Percentiles rank a stretch among this genome's conserved stretches.
Conservation (phyloP, 208 protist genomes). For the Acanthamoeba royreba region DNA sequence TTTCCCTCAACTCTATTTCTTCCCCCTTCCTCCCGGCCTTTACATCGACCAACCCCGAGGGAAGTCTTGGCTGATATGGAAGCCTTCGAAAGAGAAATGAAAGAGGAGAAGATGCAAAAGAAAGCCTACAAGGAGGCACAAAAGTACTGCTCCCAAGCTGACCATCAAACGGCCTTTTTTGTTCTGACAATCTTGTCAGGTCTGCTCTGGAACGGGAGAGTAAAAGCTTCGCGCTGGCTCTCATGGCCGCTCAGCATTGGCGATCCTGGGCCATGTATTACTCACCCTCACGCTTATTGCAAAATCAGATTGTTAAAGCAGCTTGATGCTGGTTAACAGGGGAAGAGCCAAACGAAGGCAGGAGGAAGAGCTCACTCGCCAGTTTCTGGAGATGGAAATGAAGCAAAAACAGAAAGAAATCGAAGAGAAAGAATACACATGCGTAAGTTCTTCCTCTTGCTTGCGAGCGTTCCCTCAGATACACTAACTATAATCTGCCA, state of each 20-base stretch:
- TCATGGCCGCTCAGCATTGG: not conserved
- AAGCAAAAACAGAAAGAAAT: not conserved
- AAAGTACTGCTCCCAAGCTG: not conserved
- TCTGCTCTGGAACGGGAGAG: not conserved
- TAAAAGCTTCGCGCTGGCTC: not conserved
- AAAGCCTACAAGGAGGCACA: not conserved
- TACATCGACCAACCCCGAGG: not conserved
- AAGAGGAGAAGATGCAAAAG: not conserved
- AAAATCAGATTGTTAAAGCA: not conserved
- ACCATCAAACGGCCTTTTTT: not conserved
- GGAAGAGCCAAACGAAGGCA: not conserved
- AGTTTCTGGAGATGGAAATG: not conserved
- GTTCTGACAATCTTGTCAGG: not conserved
- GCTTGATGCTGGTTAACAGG: not conserved
- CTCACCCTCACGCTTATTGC: not conserved
- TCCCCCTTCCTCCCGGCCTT: not conserved
- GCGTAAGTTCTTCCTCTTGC: not conserved
- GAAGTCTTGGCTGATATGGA: not conserved
- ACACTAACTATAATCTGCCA: not conserved
- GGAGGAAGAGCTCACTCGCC: not conserved
- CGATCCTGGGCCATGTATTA: not conserved
- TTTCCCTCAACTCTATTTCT: not conserved
- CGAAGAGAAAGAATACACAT: not conserved
- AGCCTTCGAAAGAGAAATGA: not conserved
- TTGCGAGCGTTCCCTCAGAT: not conserved